Percentiles rank a stretch among this genome's conserved stretches.
phyloP scores from a whole-genome alignment of 2,329 filamentous ascomycete species.

The Ceratocystis cubensis region DNA sequence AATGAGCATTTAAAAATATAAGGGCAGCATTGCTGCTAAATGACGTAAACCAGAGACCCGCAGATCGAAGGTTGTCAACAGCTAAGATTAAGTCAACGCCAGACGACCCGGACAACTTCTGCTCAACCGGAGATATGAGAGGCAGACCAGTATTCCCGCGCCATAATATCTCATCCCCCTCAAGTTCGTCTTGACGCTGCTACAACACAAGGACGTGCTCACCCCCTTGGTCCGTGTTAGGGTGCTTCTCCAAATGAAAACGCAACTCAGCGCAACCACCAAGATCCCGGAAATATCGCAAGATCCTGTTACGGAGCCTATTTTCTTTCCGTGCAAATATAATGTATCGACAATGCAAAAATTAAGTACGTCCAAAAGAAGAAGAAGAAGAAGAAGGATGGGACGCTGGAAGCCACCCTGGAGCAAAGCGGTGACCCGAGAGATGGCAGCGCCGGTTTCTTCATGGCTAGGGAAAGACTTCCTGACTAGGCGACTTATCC shows the following conservation, averaged over 20 bases:
- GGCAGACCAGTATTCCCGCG: no score
- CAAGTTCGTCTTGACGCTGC: no score
- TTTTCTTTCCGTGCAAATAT: no score
- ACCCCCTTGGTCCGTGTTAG: no score
- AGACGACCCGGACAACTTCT: not conserved
- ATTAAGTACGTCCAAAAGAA: slow-evolving; percentile 39
- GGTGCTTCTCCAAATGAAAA: no score
- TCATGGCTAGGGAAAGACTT: not conserved
- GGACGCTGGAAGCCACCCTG: slow-evolving; percentile 37
- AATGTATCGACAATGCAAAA: no score
- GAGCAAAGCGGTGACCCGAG: not conserved
- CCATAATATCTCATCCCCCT: no score
- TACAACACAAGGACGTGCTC: no score
- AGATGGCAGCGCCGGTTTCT: not conserved
- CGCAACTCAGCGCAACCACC: no score
- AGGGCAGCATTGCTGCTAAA: not conserved
- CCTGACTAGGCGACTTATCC: not conserved
- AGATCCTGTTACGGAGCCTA: no score
- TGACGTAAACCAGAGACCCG: not conserved
- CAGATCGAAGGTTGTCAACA: not conserved
- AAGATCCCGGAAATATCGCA: no score
- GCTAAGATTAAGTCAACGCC: not conserved
- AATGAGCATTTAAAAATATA: not conserved
- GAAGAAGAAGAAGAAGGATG: slow-evolving; percentile 33
- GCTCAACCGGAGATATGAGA: not conserved